Conservation (phyloP, 2,329 filamentous ascomycete genomes). For the Microsporum audouinii region DNA sequence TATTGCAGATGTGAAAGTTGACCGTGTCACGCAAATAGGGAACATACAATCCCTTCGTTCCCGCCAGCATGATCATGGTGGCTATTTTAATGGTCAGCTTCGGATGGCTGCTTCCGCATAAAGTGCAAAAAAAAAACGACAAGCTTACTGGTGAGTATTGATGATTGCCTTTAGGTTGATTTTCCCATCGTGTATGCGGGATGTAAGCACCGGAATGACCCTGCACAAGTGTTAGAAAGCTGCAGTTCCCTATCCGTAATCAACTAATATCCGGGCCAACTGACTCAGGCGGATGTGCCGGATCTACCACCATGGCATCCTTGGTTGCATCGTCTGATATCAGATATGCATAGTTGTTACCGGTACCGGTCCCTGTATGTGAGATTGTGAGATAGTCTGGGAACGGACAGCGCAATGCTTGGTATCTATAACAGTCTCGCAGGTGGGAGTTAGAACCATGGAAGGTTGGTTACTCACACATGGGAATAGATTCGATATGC, state of each 20-base stretch:
- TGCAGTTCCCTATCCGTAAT: neutral
- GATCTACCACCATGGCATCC: conserved; percentile 41
- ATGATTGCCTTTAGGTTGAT: conserved; percentile 83
- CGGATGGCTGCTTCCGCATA: neutral
- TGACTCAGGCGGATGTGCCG: conserved; percentile 41
- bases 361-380: conserved; percentile 16
- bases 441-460: neutral
- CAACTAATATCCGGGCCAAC: conserved; percentile 13
- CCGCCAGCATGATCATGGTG: conserved; percentile 93
- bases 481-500: conserved; percentile 44
- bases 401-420: neutral
- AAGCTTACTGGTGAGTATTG: conserved; percentile 86
- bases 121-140: neutral
- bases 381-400: neutral
- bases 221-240: conserved; percentile 28
- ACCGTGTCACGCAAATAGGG: neutral
- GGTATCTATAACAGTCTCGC: neutral
- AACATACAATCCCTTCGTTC: conserved; percentile 63
- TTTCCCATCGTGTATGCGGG: conserved; percentile 56
- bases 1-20: neutral
- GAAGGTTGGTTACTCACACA: conserved; percentile 34
- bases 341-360: conserved; percentile 44
- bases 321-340: conserved; percentile 40
- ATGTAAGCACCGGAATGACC: conserved; percentile 55
- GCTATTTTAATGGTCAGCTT: conserved; percentile 37